Evolutionary conservation across 768 basidiomycete genomes (phyloP).

Genomic region (Trichaptum fuscoviolaceum): DNA sequence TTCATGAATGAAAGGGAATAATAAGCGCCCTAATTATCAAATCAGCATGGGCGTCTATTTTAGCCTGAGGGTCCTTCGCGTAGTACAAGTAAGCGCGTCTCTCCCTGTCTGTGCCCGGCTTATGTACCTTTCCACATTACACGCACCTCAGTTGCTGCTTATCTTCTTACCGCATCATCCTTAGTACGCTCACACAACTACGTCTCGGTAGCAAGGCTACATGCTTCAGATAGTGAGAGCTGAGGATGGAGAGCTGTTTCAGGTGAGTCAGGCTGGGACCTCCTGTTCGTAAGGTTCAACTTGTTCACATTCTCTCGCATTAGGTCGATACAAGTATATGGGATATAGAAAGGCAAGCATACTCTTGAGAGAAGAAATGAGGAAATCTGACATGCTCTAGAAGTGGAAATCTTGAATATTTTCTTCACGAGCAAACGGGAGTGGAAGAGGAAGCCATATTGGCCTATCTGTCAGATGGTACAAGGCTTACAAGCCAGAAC

Average conservation of each 20-base stretch:
- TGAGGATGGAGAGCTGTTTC: constrained; percentile 34
- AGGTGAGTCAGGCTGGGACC: constrained; percentile 18
- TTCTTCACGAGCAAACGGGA: constrained; percentile 67
- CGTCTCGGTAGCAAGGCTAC: background rate
- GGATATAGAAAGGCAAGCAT: constrained; percentile 67
- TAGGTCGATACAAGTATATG: constrained; percentile 60
- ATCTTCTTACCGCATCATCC: background rate
- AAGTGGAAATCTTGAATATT: constrained; percentile 60
- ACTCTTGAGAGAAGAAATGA: constrained; percentile 6
- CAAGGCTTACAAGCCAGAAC: constrained; percentile 64
- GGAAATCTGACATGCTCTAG: constrained; percentile 30
- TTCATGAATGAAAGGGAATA: no score
- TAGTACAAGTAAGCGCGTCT: background rate
- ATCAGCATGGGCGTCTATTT: background rate
- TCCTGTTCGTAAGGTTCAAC: background rate
- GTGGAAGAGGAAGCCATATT: constrained; percentile 64
- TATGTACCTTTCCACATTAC: background rate
- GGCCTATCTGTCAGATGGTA: constrained; percentile 77
- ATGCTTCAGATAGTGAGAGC: constrained; percentile 39
- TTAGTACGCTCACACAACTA: background rate
- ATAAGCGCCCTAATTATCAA: background rate
- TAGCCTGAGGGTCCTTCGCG: background rate
- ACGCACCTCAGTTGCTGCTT: background rate
- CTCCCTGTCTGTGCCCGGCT: background rate
- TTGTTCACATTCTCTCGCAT: background rate